These are phyloP conservation scores for Arthrobotrys sinensis DNA, from an alignment of 2,329 filamentous ascomycete genomes.

Conservation along the genomic window DNA sequence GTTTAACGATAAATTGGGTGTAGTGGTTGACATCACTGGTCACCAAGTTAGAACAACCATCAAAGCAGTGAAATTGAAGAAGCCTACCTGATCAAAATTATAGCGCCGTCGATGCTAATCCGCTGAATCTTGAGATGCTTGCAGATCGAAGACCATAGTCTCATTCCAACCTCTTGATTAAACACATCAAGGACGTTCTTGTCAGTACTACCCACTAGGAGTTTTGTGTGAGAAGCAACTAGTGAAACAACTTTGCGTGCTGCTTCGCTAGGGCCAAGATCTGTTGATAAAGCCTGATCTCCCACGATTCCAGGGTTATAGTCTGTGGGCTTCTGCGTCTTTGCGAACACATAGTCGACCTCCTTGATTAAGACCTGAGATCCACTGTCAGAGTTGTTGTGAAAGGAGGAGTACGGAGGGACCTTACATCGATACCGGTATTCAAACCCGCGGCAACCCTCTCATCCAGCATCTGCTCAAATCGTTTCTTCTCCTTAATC, in stretches of 20 bases:
- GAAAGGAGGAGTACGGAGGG: not conserved
- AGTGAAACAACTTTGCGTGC: slow-evolving; percentile 86
- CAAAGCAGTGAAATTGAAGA: not conserved
- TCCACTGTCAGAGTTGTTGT: not conserved
- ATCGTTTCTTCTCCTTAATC: slow-evolving; percentile 95
- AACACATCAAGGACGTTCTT: slow-evolving; percentile 99
- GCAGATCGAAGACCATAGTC: slow-evolving; percentile 91
- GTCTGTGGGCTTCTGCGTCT: slow-evolving; percentile 86
- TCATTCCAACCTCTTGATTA: slow-evolving; percentile 95
- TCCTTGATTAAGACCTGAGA: slow-evolving; percentile 83
- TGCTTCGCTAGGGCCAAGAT: slow-evolving; percentile 83
- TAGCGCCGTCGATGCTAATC: slow-evolving; percentile 87
- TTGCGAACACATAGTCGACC: slow-evolving; percentile 94
- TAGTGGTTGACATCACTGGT: slow-evolving; percentile 93
- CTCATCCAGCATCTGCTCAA: slow-evolving; percentile 98
- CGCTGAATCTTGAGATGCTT: slow-evolving; percentile 98
- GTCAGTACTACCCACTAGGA: slow-evolving; percentile 94
- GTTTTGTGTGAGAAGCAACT: slow-evolving; percentile 88
- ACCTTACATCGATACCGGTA: slow-evolving; percentile 89
- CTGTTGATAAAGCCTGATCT: slow-evolving; percentile 67
- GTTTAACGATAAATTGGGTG: slow-evolving; percentile 83
- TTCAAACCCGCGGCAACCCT: slow-evolving; percentile 95
- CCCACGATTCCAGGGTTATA: slow-evolving; percentile 80
- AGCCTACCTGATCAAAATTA: slow-evolving; percentile 82
- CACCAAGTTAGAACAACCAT: not conserved